Conservation (phyloP, 1,139 yeast species). For the Yueomyces sp. region DNA sequence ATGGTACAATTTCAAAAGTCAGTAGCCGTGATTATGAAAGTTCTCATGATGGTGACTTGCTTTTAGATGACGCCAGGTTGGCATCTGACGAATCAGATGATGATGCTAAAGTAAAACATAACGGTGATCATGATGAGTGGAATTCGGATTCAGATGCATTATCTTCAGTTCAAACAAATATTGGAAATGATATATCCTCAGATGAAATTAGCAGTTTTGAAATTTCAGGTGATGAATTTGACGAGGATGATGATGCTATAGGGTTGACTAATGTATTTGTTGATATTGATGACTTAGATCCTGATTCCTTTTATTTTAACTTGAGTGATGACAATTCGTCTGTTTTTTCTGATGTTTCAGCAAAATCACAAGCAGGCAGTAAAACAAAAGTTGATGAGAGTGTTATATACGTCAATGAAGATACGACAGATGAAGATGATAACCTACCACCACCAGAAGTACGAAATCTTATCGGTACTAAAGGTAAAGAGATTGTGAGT, state of each 20-base stretch:
- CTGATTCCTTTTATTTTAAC: constrained; percentile 25
- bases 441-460: constrained; percentile 56
- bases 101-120: neutral
- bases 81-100: constrained; percentile 19
- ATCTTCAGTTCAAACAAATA: too few species aligned
- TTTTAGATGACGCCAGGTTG: constrained; percentile 24
- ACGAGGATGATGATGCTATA: constrained; percentile 19
- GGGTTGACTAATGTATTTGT: constrained; percentile 25
- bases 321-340: neutral
- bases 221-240: constrained; percentile 9
- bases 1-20: constrained; percentile 15
- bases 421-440: constrained; percentile 85
- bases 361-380: neutral
- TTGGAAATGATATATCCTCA: constrained; percentile 5
- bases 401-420: constrained; percentile 37
- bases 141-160: constrained; percentile 5
- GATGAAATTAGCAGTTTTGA: constrained; percentile 1
- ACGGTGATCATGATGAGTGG: constrained; percentile 4
- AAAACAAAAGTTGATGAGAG: constrained; percentile 8
- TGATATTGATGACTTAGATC: constrained; percentile 27
- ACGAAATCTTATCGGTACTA: constrained; percentile 47
- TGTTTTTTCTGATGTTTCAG: constrained; percentile 1
- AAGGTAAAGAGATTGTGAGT: constrained; percentile 76
- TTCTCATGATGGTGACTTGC: constrained; percentile 26
- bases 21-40: constrained; percentile 22